Base-by-base conservation (phyloP, 179 eudicot genomes). In the Pouteria campechiana region DNA sequence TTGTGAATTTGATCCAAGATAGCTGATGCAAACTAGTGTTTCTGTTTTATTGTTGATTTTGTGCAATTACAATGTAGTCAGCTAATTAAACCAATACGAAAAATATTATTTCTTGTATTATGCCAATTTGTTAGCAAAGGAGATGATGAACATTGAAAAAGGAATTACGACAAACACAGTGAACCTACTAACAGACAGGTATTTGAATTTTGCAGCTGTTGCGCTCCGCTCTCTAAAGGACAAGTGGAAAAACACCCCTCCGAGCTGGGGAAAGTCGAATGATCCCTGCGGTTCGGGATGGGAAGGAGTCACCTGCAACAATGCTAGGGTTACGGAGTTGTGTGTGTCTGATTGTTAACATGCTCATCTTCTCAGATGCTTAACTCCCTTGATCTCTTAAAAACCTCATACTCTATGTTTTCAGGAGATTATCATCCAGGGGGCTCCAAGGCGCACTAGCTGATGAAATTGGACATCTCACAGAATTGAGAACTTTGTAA, bases 261-360 rank as follows among this genome's bases (percentile, higher is more conserved):
- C 93, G 3, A 85, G 79, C 54, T 89, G 97, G 97, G 43, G 39
- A 11, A 58, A 66, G 38, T 85, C 93, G 0, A 75, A 69, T 44
- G 95, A 89, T 58, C 95, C 97, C 15, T 89, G 97, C 58, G 80
- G 72, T 25, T 32, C 48, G 44, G 39, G 53, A 0, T 89, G 97
- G 97, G 97, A 89, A 47, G 97, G 97, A 19, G 73, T 89, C 33
- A 64, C 77, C 7, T 89, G 97, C 73, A 74, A 58, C 52, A 67
- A 40, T 36, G 73, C 93, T n/a, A 85, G 84, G 44, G 78, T 89
- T 13, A 70, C 83, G 20, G 65, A 81, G 11, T 39, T 89, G 97
- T 89, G 38, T 65, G 89, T 57, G 55, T n/a, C 12, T 22, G 18
- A 17, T 45, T 9, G 13, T 6, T 4, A 18, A 14, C 37, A 0